phyloP scores from a whole-genome alignment of 257 asterid species.

The Solanum neorickii region DNA sequence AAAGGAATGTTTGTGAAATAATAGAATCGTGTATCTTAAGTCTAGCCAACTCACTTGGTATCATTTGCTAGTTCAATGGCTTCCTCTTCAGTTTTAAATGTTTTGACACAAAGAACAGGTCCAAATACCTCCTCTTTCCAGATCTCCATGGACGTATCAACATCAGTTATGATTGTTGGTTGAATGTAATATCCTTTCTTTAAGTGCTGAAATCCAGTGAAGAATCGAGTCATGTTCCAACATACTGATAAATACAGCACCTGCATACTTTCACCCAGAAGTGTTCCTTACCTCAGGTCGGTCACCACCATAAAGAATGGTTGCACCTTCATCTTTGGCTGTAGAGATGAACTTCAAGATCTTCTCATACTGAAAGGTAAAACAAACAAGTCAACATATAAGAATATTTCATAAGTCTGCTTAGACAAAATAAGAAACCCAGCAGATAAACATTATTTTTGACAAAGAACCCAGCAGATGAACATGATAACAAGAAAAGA shows the following conservation, averaged over 20 bases:
- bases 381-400: background rate
- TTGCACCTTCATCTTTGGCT: constrained; percentile 85
- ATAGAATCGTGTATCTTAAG: background rate
- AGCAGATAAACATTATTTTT: background rate
- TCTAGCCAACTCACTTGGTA: constrained; percentile 51
- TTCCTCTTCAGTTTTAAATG: constrained; percentile 87
- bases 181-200: constrained; percentile 66
- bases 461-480: background rate
- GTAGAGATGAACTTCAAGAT: constrained; percentile 53
- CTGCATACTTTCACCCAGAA: background rate
- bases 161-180: constrained; percentile 72
- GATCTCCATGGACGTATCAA: constrained; percentile 83
- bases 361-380: constrained; percentile 59
- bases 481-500: background rate
- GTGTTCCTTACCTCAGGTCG: constrained; percentile 55
- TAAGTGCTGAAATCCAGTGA: constrained; percentile 47
- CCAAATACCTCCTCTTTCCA: constrained; percentile 99
- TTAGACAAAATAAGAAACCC: background rate
- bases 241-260: background rate
- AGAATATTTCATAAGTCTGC: background rate
- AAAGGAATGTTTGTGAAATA: background rate
- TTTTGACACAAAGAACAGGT: constrained; percentile 92
- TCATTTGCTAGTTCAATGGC: constrained; percentile 91
- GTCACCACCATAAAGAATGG: constrained; percentile 66
- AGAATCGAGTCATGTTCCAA: background rate